Evolutionary conservation across 441 rosid genomes (phyloP).

Genomic region (Cnidoscolus chayamansa): DNA sequence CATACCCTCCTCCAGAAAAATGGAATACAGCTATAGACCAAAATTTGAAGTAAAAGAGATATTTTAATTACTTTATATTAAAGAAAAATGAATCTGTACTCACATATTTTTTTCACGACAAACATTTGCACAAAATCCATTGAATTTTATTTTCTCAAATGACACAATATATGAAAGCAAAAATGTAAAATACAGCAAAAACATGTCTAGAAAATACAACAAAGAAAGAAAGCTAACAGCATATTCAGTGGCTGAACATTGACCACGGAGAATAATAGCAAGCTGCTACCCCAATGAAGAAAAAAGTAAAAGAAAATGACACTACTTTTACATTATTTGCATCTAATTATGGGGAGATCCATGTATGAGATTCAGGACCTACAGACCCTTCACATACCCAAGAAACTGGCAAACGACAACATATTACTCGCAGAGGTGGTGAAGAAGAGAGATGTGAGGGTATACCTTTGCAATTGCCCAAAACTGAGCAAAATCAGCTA

Average conservation of each 20-base stretch:
- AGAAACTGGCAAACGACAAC: slow-evolving; percentile 37
- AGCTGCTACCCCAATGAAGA: slow-evolving; percentile 1
- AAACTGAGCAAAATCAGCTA: slow-evolving; percentile 99
- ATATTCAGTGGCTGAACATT: neutral
- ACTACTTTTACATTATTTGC: slow-evolving; percentile 13
- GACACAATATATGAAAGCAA: neutral
- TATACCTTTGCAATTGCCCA: slow-evolving; percentile 99
- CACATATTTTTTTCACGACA: neutral
- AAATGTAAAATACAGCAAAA: neutral
- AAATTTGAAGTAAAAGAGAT: neutral
- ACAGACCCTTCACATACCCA: slow-evolving; percentile 48
- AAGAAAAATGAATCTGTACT: neutral
- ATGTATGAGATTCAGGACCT: slow-evolving; percentile 31
- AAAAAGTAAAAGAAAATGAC: slow-evolving; percentile 1
- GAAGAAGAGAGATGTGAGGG: slow-evolving; percentile 60
- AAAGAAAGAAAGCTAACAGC: slow-evolving; percentile 6
- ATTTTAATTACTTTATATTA: neutral
- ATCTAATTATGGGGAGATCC: slow-evolving; percentile 27
- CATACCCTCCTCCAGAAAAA: neutral
- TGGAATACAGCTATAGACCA: neutral
- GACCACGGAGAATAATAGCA: neutral
- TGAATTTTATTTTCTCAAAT: slow-evolving; percentile 5
- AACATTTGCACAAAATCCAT: neutral
- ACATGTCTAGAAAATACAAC: neutral
- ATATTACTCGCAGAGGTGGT: slow-evolving; percentile 44